Evolutionary conservation across 306 rosid species (phyloP).

Genomic region (Astragalus membranaceus): DNA sequence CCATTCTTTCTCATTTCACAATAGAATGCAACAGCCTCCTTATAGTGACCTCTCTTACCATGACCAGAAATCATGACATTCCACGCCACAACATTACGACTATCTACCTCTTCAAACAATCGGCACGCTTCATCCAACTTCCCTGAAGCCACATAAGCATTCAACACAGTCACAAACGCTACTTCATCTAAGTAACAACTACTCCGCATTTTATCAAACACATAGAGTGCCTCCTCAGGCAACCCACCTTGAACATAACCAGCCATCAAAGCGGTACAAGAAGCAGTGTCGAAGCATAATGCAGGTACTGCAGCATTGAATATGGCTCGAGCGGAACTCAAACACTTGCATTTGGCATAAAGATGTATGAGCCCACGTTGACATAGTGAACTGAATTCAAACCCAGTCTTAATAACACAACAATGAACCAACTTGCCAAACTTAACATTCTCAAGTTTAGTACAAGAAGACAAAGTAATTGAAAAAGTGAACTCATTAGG

Average conservation of each 20-base stretch:
- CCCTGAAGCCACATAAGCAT: slow-evolving; percentile 42
- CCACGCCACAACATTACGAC: slow-evolving; percentile 70
- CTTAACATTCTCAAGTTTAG: slow-evolving; percentile 37
- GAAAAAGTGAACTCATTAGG: slow-evolving; percentile 60
- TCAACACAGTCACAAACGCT: slow-evolving; percentile 49
- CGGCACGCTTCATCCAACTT: slow-evolving; percentile 39
- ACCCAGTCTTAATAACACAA: slow-evolving; percentile 41
- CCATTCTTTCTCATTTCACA: slow-evolving; percentile 45
- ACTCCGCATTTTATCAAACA: slow-evolving; percentile 46
- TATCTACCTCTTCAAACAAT: slow-evolving; percentile 46
- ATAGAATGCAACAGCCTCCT: slow-evolving; percentile 48
- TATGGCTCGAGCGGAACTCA: slow-evolving; percentile 40
- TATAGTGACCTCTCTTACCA: slow-evolving; percentile 46
- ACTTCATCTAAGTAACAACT: slow-evolving; percentile 44
- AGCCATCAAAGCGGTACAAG: slow-evolving; percentile 63
- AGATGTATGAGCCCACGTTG: slow-evolving; percentile 58
- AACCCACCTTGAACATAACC: slow-evolving; percentile 54
- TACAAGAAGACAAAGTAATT: slow-evolving; percentile 48
- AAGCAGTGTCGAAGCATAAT: slow-evolving; percentile 35
- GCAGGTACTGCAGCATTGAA: slow-evolving; percentile 25
- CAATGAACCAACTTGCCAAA: slow-evolving; percentile 54
- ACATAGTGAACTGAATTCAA: slow-evolving; percentile 34
- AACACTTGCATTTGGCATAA: slow-evolving; percentile 50
- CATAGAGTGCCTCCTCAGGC: slow-evolving; percentile 45
- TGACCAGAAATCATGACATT: slow-evolving; percentile 86